Conservation (phyloP, 164 flowering plant genomes). For the Hamamelis virginiana region DNA sequence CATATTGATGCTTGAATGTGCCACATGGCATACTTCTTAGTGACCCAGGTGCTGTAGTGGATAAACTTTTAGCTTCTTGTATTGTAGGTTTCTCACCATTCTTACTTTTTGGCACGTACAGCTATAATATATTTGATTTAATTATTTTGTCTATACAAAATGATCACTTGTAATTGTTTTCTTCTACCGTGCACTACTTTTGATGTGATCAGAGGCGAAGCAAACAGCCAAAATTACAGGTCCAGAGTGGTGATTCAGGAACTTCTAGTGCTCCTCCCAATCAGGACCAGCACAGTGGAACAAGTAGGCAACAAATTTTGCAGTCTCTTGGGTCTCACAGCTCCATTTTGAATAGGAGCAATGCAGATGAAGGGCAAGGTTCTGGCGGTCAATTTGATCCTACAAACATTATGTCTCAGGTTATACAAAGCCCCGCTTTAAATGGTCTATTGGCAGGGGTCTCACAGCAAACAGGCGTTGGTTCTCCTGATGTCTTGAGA, state of each 20-base stretch:
- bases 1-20: too few species aligned
- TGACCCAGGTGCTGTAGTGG: too few species aligned
- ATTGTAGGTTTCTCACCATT: neutral
- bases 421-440: constrained; percentile 65
- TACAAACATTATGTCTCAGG: constrained; percentile 65
- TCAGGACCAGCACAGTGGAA: constrained; percentile 28
- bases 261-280: constrained; percentile 20
- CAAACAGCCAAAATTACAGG: constrained; percentile 36
- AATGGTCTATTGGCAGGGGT: constrained; percentile 70
- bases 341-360: constrained; percentile 23
- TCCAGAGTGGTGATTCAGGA: constrained; percentile 29
- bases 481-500: constrained; percentile 72
- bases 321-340: constrained; percentile 51
- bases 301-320: constrained; percentile 48
- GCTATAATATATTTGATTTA: neutral
- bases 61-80: neutral
- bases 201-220: constrained; percentile 39
- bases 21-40: too few species aligned
- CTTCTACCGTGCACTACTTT: neutral
- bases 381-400: constrained; percentile 47
- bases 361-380: constrained; percentile 27
- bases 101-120: neutral
- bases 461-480: constrained; percentile 82
- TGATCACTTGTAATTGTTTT: neutral
- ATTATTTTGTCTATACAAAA: neutral